Conservation (phyloP, 1,284 basidiomycete species). For the Tremellales sp. region DNA sequence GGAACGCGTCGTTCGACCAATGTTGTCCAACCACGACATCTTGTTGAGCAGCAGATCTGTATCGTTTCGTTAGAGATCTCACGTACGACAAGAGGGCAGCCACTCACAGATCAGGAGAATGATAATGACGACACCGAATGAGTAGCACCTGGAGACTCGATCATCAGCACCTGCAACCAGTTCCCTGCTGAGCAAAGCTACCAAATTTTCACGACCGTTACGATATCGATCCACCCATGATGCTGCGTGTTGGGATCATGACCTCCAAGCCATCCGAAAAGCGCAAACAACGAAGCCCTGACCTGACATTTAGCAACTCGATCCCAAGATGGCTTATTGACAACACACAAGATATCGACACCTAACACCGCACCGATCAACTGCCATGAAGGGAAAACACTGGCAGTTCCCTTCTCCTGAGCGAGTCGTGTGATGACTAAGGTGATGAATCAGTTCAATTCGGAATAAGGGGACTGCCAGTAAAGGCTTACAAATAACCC, state of each 20-base stretch:
- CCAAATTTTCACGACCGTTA: slow-evolving; percentile 56
- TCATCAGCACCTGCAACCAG: too few species aligned
- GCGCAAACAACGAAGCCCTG: slow-evolving; percentile 52
- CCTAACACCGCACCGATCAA: slow-evolving; percentile 53
- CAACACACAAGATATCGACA: slow-evolving; percentile 51
- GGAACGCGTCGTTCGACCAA: slow-evolving; percentile 51
- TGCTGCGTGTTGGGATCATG: slow-evolving; percentile 45
- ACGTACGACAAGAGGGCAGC: not conserved
- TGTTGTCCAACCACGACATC: slow-evolving; percentile 51
- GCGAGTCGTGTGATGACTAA: slow-evolving; percentile 40
- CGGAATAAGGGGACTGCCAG: not conserved
- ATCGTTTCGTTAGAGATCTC: slow-evolving; percentile 10
- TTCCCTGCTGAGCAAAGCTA: too few species aligned
- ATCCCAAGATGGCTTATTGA: too few species aligned
- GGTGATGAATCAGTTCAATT: not conserved
- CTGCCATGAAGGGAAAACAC: slow-evolving; percentile 53
- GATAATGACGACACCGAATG: slow-evolving; percentile 54
- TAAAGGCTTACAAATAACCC: slow-evolving; percentile 53
- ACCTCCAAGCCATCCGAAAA: slow-evolving; percentile 57
- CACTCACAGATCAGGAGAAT: slow-evolving; percentile 50
- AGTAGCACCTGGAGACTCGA: too few species aligned
- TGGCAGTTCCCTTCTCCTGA: slow-evolving; percentile 33
- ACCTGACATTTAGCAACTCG: not conserved
- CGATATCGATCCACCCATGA: slow-evolving; percentile 53
- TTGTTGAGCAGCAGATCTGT: slow-evolving; percentile 48